These are phyloP conservation scores for Epichloe gansuensis DNA, from an alignment of 2,329 filamentous ascomycete genomes.

Conservation along the genomic window DNA sequence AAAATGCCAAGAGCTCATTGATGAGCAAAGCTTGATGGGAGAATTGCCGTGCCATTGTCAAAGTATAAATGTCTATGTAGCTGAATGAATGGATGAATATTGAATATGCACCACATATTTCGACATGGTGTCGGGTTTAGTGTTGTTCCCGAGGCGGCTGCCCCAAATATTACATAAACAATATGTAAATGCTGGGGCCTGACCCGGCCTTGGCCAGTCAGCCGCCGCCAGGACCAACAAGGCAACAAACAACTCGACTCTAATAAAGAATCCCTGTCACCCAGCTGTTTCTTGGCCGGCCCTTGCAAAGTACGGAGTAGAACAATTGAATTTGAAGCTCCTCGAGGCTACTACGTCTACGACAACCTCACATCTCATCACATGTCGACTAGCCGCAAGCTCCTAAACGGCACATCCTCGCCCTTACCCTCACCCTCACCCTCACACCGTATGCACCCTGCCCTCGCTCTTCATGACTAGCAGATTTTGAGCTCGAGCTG, in stretches of 20 bases:
- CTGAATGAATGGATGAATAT: too few species aligned
- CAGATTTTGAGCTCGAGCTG: conserved; percentile 12
- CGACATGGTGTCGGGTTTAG: too few species aligned
- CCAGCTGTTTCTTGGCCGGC: too few species aligned
- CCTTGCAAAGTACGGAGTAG: too few species aligned
- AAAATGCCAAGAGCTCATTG: too few species aligned
- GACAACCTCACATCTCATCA: background rate
- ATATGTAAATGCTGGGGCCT: background rate
- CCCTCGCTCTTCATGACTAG: conserved; percentile 15
- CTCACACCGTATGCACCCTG: background rate
- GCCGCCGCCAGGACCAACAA: background rate
- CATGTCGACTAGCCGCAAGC: background rate
- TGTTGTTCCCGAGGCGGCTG: too few species aligned
- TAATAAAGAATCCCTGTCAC: too few species aligned
- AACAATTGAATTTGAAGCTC: too few species aligned
- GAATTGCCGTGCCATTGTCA: background rate
- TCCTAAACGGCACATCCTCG: background rate
- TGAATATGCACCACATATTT: too few species aligned
- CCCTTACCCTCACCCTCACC: background rate
- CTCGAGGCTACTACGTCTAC: background rate
- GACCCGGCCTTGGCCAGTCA: background rate
- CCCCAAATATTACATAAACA: background rate
- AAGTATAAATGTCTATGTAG: background rate
- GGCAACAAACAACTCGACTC: background rate
- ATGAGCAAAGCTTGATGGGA: too few species aligned